phyloP scores from a whole-genome alignment of 2,329 filamentous ascomycete species.

The Elsinoe fawcettii region DNA sequence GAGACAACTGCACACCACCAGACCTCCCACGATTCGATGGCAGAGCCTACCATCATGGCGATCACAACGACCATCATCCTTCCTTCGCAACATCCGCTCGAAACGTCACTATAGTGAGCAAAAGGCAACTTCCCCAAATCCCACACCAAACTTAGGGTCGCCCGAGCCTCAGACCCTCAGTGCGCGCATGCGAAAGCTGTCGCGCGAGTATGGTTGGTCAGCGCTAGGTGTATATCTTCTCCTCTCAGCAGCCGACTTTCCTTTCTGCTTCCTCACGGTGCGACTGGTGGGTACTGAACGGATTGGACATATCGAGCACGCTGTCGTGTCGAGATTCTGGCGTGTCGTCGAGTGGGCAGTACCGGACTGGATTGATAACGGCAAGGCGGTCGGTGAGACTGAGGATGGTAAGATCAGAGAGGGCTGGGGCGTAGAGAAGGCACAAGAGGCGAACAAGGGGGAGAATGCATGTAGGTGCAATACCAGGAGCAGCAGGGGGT shows the following conservation, averaged over 20 bases:
- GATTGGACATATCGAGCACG: constrained; percentile 68
- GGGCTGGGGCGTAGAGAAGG: constrained; percentile 22
- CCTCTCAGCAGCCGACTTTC: constrained; percentile 81
- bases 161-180: constrained; percentile 36
- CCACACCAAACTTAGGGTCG: constrained; percentile 27
- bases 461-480: constrained; percentile 23
- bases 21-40: neutral
- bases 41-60: neutral
- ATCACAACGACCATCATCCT: neutral
- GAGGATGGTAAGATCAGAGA: constrained; percentile 22
- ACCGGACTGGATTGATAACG: constrained; percentile 31
- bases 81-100: constrained; percentile 20
- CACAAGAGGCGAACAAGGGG: constrained; percentile 20
- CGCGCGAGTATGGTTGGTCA: constrained; percentile 88
- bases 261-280: constrained; percentile 88
- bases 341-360: constrained; percentile 53
- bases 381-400: constrained; percentile 16
- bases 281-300: constrained; percentile 72
- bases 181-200: constrained; percentile 70
- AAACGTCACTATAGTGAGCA: constrained; percentile 33
- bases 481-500: neutral
- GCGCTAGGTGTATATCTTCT: constrained; percentile 84
- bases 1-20: constrained; percentile 11
- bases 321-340: constrained; percentile 54
- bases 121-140: constrained; percentile 26